Conservation (phyloP, 2,329 filamentous ascomycete genomes). For the Colletotrichum navitas region DNA sequence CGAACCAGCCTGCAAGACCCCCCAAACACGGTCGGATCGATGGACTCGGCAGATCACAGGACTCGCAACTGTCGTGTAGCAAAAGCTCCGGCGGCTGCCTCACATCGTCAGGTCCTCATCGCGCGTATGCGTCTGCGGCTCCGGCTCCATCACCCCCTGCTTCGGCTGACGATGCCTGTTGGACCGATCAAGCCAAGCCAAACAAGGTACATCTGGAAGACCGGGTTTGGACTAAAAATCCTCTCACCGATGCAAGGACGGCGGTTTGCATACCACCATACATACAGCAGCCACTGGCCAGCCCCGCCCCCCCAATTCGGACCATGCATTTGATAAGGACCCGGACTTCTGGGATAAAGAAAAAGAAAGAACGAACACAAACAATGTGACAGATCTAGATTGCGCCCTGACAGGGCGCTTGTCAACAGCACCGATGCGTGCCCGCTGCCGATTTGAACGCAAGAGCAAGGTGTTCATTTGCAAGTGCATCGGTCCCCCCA, state of each 20-base stretch:
- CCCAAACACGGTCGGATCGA: neutral
- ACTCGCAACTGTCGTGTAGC: neutral
- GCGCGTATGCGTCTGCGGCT: neutral
- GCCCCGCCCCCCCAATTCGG: neutral
- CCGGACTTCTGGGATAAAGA: slow-evolving; percentile 1
- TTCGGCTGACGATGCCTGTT: slow-evolving; percentile 16
- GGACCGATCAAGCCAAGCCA: slow-evolving; percentile 3
- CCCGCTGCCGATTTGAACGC: neutral
- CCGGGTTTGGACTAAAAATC: neutral
- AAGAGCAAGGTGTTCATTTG: neutral
- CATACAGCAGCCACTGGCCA: neutral
- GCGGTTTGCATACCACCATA: neutral
- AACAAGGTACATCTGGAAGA: slow-evolving; percentile 15
- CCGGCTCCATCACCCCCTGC: neutral
- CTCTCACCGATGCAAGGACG: slow-evolving; percentile 13
- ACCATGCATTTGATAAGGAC: neutral
- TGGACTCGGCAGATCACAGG: neutral
- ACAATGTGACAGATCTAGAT: slow-evolving; percentile 33
- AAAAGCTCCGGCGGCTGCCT: neutral
- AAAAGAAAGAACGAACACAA: too few relatives aligned
- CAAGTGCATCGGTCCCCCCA: neutral
- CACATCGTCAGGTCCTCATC: neutral
- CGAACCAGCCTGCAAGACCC: neutral
- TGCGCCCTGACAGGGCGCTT: slow-evolving; percentile 16
- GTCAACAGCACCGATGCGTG: slow-evolving; percentile 10